These are phyloP conservation scores for Santalum album DNA, from an alignment of 164 flowering plant genomes.

Conservation along the genomic window DNA sequence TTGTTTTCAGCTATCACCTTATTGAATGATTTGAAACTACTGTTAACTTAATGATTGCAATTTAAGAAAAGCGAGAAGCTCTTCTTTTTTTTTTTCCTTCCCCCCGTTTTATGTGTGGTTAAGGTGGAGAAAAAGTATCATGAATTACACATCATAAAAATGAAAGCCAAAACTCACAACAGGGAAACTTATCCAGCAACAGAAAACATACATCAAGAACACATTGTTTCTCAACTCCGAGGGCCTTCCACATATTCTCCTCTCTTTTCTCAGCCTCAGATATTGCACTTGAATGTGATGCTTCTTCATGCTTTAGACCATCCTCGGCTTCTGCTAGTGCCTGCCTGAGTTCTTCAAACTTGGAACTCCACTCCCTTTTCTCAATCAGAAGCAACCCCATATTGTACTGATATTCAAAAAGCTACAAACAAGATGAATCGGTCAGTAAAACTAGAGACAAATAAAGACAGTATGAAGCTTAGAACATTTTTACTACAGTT, in stretches of 20 bases:
- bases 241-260: conserved; percentile 1
- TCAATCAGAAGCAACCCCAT: conserved; percentile 2
- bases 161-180: neutral
- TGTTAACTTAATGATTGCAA: no score
- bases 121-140: neutral
- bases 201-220: conserved; percentile 1
- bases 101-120: no score
- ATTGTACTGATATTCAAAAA: conserved; percentile 1
- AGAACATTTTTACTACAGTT: no score
- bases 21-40: no score
- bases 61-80: no score
- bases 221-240: conserved; percentile 2
- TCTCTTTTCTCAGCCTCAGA: conserved; percentile 1
- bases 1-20: no score
- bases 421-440: neutral
- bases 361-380: conserved; percentile 3
- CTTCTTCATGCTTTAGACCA: neutral
- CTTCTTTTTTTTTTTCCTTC: no score
- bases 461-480: no score
- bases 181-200: neutral
- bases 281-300: neutral
- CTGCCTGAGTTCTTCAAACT: neutral
- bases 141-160: neutral
- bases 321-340: neutral
- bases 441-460: neutral